phyloP scores from a whole-genome alignment of 768 basidiomycete genomes.

The Amyloporia xantha region DNA sequence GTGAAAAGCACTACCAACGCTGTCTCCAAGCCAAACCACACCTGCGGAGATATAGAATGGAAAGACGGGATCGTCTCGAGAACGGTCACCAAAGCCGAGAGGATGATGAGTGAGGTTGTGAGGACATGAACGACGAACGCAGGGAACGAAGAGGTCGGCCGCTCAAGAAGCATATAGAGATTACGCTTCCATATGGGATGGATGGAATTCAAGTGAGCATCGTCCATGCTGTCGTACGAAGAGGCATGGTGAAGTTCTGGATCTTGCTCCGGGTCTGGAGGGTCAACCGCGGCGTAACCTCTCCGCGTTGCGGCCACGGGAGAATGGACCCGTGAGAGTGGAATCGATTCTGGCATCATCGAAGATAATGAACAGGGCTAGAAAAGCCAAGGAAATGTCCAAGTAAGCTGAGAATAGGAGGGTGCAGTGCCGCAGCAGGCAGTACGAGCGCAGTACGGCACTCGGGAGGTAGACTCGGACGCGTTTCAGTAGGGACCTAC shows the following conservation, averaged over 20 bases:
- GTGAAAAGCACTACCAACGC: constrained; percentile 81
- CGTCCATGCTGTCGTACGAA: constrained; percentile 15
- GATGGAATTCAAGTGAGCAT: constrained; percentile 9
- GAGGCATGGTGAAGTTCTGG: constrained; percentile 8
- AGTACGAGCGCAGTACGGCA: no score
- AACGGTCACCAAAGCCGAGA: constrained; percentile 70
- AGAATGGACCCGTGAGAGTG: constrained; percentile 1
- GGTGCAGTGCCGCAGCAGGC: no score
- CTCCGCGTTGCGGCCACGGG: background rate
- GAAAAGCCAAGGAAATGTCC: no score
- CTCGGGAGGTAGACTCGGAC: no score
- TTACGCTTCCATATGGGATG: constrained; percentile 54
- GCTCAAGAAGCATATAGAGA: constrained; percentile 69
- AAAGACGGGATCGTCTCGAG: constrained; percentile 77
- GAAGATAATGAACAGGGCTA: no score
- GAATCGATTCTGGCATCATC: constrained; percentile 3
- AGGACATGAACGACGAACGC: constrained; percentile 74
- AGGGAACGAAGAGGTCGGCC: constrained; percentile 65
- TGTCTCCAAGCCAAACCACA: constrained; percentile 88
- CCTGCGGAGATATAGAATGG: constrained; percentile 56
- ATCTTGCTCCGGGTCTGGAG: background rate
- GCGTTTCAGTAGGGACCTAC: no score
- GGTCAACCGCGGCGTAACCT: background rate
- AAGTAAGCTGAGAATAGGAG: no score
- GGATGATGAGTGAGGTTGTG: constrained; percentile 63